Evolutionary conservation across 257 asterid genomes (phyloP).

Genomic region (Linderniella brevidens): DNA sequence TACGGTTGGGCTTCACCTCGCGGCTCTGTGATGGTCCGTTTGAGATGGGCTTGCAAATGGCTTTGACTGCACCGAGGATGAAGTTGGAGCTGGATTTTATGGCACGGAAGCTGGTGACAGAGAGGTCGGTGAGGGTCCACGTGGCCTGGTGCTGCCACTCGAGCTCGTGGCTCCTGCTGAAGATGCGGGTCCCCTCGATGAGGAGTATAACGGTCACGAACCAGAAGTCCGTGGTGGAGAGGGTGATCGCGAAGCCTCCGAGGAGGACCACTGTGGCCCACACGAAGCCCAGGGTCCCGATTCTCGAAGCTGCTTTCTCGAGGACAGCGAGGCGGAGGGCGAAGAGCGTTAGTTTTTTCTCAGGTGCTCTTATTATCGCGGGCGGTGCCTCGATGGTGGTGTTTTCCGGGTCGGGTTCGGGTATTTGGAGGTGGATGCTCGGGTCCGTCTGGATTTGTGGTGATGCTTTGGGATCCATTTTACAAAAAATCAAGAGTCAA

Average conservation of each 20-base stretch:
- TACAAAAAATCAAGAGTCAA: slow-evolving; percentile 4
- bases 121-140: slow-evolving; percentile 54
- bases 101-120: slow-evolving; percentile 51
- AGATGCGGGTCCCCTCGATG: slow-evolving; percentile 64
- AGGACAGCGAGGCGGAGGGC: slow-evolving; percentile 81
- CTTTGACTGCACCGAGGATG: slow-evolving; percentile 15
- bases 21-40: slow-evolving; percentile 6
- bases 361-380: slow-evolving; percentile 85
- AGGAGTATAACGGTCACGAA: slow-evolving; percentile 60
- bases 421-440: slow-evolving; percentile 45
- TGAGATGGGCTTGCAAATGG: slow-evolving; percentile 14
- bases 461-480: slow-evolving; percentile 38
- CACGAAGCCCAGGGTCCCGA: slow-evolving; percentile 81
- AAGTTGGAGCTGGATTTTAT: slow-evolving; percentile 33
- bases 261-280: slow-evolving; percentile 98
- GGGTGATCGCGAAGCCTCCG: slow-evolving; percentile 82
- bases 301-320: slow-evolving; percentile 70
- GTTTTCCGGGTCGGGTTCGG: slow-evolving; percentile 15
- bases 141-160: slow-evolving; percentile 96
- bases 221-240: slow-evolving; percentile 80
- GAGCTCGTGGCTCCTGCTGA: slow-evolving; percentile 85
- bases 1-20: not conserved
- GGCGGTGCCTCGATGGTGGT: slow-evolving; percentile 17
- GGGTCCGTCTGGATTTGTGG: slow-evolving; percentile 23
- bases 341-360: slow-evolving; percentile 72